Base-by-base conservation (phyloP, 805 yeast genomes). In the Lipomyces oligophaga region DNA sequence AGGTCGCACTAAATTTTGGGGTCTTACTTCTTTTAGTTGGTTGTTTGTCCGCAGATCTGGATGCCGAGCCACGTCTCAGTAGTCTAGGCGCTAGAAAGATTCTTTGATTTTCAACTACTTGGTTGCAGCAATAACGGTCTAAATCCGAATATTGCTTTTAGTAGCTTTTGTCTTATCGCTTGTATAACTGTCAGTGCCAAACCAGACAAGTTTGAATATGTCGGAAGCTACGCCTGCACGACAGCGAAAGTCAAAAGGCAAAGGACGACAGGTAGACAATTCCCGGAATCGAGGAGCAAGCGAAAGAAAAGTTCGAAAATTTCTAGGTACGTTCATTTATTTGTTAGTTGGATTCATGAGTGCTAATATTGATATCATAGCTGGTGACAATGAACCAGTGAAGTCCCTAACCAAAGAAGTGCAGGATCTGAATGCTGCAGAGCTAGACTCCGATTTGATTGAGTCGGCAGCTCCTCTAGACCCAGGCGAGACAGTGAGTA, bases 401-500 rank as follows among this genome's bases (percentile, higher is more conserved):
- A 51, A 49, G 32, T 26, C 15, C 3, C 19, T 41, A 30, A 41
- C 28, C 26, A 27, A 21, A n/a, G 41, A 41, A 26, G 20, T 45
- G 4, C 35, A 32, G 22, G 19, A 5, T 7, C 15, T 22, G 10
- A 20, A 28, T 5, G 24, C 41, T 3, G 24, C 18, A 4, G 49
- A 34, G 5, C 8, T 21, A 4, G 24, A 30, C 20, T 37, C 26
- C 13, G 54, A 46, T 6, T 37, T 34, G 28, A 41, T 49, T 31
- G 47, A 49, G 30, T 41, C 52, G 4, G 34, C 54, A n/a, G 45
- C 36, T 5, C 52, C 54, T 4, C 27, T 42, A 3, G 41, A 37
- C 11, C 45, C 50, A 18, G 54, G 52, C 8, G 50, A 41, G 35
- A 31, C 41, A 21, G 54, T 49, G 34, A 18, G 49, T 45, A 7